These are phyloP conservation scores for Colletotrichum kahawae DNA, from an alignment of 2,329 filamentous ascomycete species.

Conservation along the genomic window DNA sequence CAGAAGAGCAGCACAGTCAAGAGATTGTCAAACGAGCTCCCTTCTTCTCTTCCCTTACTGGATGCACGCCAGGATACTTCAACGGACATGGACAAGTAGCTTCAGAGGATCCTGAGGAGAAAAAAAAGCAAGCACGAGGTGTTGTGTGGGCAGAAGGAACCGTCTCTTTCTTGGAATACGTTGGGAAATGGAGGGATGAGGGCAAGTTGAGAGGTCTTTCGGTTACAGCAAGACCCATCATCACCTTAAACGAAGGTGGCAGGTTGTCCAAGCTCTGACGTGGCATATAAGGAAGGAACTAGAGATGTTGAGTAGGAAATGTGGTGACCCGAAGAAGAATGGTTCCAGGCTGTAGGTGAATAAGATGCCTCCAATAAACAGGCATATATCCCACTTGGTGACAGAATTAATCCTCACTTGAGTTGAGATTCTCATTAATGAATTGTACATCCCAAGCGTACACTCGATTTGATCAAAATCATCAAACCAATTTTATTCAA, in stretches of 20 bases:
- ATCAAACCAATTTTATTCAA: neutral
- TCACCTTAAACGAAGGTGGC: neutral
- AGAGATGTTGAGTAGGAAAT: neutral
- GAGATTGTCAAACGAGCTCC: slow-evolving; percentile 32
- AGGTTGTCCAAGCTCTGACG: neutral
- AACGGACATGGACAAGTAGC: neutral
- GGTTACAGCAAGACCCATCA: neutral
- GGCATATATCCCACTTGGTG: neutral
- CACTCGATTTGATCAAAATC: too few species aligned
- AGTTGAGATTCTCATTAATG: neutral
- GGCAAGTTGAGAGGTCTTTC: neutral
- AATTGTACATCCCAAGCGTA: too few species aligned
- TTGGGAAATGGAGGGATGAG: neutral
- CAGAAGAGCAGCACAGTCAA: slow-evolving; percentile 28
- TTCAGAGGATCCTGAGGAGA: neutral
- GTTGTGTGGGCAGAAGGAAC: neutral
- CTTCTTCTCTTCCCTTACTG: slow-evolving; percentile 1
- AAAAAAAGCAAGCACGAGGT: neutral
- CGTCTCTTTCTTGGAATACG: neutral
- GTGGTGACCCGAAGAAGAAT: neutral
- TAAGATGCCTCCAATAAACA: neutral
- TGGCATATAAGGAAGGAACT: neutral
- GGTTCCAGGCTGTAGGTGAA: neutral
- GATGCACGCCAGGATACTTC: slow-evolving; percentile 6
- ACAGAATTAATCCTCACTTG: neutral